Base-by-base conservation (phyloP, 371 early-diverging fungal genomes). In the Apophysomyces variabilis region DNA sequence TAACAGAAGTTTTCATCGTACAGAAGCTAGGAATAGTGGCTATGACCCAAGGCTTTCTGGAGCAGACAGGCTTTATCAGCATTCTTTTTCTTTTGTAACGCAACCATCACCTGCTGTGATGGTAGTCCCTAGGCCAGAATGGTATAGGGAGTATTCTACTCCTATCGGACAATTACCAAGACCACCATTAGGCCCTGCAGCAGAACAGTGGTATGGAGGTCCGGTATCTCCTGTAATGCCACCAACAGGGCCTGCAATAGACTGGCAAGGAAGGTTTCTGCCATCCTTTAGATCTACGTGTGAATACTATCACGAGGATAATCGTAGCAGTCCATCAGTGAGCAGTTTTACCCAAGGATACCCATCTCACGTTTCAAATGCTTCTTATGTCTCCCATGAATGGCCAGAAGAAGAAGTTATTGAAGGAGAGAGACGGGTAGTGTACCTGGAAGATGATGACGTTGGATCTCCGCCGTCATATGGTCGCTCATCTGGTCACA, bases 391-490 rank as follows among this genome's bases (percentile, higher is more conserved):
- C 9, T 21, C 54, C 3, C 54, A 21, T 50, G 54, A 50, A 18
- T 50, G 54, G 54, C 18, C n/a, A n/a, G 54, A 50, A 21, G 46
- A 45, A 45, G 54, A 50, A 21, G 54, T 50, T 7, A 9, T 50
- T n/a, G 54, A 50, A 21, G 54, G 54, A n/a, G 54, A n/a, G 21
- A 50, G 54, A 50, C 54, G 54, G 8, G 54, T 50, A 21, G 21
- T 50, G 21, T 50, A 50, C 54, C 21, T 50, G 54, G 54, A 50
- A 50, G 54, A 50, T 21, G 54, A 50, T 21, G 54, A 50, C 21
- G 11, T 50, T 21, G 54, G 4, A 21, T 11, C 54, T 5, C 54
- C 18, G 21, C 16, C 16, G 21, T 50, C 54, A 3, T 21, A 50
- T 21, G 21, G 18, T 26, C 32, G 32, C 16, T 50, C 54, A 50